Evolutionary conservation across 108 stramenopile species (phyloP).

Genomic region (Stephanodiscus minutulus): DNA sequence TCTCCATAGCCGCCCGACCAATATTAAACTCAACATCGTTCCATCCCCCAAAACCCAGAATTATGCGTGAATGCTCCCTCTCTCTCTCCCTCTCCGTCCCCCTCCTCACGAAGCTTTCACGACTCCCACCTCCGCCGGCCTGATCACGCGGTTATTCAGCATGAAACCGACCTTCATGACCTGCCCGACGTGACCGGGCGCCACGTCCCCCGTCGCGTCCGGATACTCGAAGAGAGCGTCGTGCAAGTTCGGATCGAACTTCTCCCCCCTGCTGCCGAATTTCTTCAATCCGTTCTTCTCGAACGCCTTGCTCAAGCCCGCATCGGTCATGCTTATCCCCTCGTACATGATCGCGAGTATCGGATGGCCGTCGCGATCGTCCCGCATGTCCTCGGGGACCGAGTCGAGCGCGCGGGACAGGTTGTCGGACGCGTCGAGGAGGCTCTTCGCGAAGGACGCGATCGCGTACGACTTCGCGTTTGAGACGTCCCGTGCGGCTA

Average conservation of each 20-base stretch:
- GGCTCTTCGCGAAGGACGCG: constrained; percentile 82
- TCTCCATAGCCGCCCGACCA: background rate
- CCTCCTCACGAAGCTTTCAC: constrained; percentile 64
- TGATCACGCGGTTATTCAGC: constrained; percentile 91
- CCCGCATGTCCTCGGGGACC: constrained; percentile 59
- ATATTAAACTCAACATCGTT: background rate
- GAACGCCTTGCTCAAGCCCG: constrained; percentile 87
- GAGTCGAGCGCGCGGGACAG: constrained; percentile 83
- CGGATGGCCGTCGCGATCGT: constrained; percentile 50
- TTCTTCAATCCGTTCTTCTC: constrained; percentile 75
- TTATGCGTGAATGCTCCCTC: background rate
- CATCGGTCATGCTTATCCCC: constrained; percentile 93
- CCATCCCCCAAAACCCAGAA: background rate
- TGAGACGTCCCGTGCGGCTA: constrained; percentile 91
- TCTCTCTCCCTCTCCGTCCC: background rate
- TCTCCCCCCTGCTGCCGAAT: constrained; percentile 89
- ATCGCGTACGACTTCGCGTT: constrained; percentile 85
- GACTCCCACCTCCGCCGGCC: constrained; percentile 96
- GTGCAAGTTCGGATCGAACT: constrained; percentile 94
- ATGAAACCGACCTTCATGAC: constrained; percentile 95
- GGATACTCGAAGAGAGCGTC: constrained; percentile 95
- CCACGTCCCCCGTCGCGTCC: constrained; percentile 57
- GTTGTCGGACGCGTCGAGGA: constrained; percentile 94
- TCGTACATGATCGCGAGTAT: constrained; percentile 72
- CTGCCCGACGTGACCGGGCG: constrained; percentile 84